Base-by-base conservation (phyloP, 1,139 yeast species). In the Nadsonia commutata region DNA sequence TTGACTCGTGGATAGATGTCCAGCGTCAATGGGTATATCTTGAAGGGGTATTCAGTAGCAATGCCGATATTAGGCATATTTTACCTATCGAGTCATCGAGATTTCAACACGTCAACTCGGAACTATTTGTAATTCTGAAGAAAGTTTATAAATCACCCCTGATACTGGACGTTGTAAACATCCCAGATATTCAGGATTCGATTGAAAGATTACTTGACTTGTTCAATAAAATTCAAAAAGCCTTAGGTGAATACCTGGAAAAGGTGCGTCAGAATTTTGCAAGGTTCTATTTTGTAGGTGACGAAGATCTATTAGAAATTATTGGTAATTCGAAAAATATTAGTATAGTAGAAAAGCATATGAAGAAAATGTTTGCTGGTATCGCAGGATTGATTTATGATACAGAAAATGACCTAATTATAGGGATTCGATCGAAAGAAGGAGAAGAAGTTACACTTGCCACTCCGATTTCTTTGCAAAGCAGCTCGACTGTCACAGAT, bases 21-120 rank as follows among this genome's bases (percentile, higher is more conserved):
- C 97, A 90, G 58, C 66, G 80, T n/a, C 85, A 80, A 53, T 88
- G 95, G 94, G 75, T 84, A 1, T 85, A 88, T 54, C 67, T 88
- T 18, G 80, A 76, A 49, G 95, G 95, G 0, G 76, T 86, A 0
- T 81, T 90, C 55, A 76, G 74, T 13, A 59, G 64, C 1, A 74
- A 72, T 45, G 64, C 68, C 1, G 86, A 81, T 38, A 74, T 88
- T 21, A 67, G 71, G 42, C 68, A 65, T 27, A 62, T 84, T 2
- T 64, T 88, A 11, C 94, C 94, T 0, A 59, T 74, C 3, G 97
- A 86, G 52, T 66, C 80, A 1, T 60, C 80, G 0, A 65, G 94
- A 39, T 88, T 84, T 56, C 71, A 69, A 27, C 76, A 73, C 46
- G 64, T 81, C 18, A 72, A 86, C 2, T 65, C 72, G 18, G 94